Base-by-base conservation (phyloP, 2,329 filamentous ascomycete species). In the Penicillium sclerotiorum region DNA sequence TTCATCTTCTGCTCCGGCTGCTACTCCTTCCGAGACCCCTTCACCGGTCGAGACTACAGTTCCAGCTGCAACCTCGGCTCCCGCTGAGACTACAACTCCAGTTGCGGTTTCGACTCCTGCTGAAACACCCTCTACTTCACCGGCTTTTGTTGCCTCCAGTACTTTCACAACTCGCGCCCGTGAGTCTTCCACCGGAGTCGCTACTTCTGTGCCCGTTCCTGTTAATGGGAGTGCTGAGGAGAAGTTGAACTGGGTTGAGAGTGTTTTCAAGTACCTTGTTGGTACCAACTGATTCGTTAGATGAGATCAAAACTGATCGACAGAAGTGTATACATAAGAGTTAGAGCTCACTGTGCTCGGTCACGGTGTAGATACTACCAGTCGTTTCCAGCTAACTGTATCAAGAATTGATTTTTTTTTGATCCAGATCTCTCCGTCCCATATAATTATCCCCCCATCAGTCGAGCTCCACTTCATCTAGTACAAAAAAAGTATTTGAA, bases 181-280 rank as follows among this genome's bases (percentile, higher is more conserved):
- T n/a, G n/a, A n/a, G n/a, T n/a, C n/a, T n/a, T n/a, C 58, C 8
- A 61, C 58, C 13, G 42, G 49, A 35, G 47, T 43, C 33, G 57
- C 55, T 49, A 39, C 52, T 15, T 45, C 54, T n/a, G 41, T n/a
- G 21, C 20, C 55, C n/a, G 52, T 60, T 18, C 55, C 57, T 5
- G 52, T 56, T 15, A 43, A 47, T 20, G 52, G 49, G 8, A 58
- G 35, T 35, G 53, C 55, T n/a, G 35, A 49, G 5, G 46, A 60
- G 40, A 51, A 25, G 30, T 30, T 60, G 44, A 50, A 18, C 44
- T 43, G 45, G 50, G 44, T 55, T 30, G 39, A 37, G 15, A 30
- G 44, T 40, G 41, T 61, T n/a, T 22, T 58, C 12, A 54, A 56
- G 36, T 57, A 58, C 38, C 44, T 61, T 35, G 48, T 53, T 8